Evolutionary conservation across 768 basidiomycete species (phyloP).

Genomic region (Russula brevipes): DNA sequence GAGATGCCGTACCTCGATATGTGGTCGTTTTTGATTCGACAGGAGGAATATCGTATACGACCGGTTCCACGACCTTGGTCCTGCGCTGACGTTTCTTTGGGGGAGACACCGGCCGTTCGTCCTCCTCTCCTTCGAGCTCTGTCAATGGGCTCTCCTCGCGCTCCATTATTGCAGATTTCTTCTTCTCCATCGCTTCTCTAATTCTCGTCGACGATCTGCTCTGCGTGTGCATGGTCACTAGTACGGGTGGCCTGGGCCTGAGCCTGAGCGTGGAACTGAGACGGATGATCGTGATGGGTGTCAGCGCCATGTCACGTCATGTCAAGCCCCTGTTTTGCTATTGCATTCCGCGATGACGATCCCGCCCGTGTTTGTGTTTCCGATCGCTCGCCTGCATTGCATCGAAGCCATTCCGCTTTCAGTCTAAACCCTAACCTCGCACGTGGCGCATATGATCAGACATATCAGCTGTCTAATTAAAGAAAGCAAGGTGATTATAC

Average conservation of each 20-base stretch:
- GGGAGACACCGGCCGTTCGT: background rate
- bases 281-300: too few relatives aligned
- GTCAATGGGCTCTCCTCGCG: conserved; percentile 26
- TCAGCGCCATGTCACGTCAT: too few relatives aligned
- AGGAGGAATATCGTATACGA: conserved; percentile 63
- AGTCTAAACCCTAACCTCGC: background rate
- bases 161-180: background rate
- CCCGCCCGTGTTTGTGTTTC: background rate
- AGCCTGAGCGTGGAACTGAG: too few relatives aligned
- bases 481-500: background rate
- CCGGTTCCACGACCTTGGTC: conserved; percentile 40
- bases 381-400: background rate
- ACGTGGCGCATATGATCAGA: background rate
- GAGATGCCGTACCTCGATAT: conserved; percentile 56
- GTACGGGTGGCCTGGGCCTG: too few relatives aligned
- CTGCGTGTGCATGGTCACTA: background rate
- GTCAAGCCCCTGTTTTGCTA: background rate
- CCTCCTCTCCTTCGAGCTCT: conserved; percentile 22
- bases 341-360: too few relatives aligned
- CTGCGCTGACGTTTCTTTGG: conserved; percentile 31
- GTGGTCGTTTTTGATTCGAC: conserved; percentile 61
- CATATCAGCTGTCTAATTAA: too few relatives aligned
- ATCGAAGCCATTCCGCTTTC: background rate
- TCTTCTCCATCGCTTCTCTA: background rate
- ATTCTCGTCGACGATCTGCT: background rate